Percentiles rank a stretch among this genome's conserved stretches.
Evolutionary conservation across 257 asterid species (phyloP).

Genomic region (Solanum phureja): DNA sequence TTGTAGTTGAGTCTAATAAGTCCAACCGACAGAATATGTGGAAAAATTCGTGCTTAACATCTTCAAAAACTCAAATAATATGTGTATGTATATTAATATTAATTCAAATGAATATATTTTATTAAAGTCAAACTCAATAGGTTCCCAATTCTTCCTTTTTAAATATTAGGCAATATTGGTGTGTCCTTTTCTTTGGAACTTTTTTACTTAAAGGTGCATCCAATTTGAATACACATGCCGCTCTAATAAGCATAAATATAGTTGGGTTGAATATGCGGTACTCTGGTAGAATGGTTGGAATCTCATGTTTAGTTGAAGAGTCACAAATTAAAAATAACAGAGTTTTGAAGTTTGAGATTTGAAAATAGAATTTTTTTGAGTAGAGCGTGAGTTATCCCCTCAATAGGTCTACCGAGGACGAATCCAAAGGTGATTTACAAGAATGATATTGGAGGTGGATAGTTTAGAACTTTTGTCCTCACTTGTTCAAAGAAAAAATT

Average conservation of each 20-base stretch:
- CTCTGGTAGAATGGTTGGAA: no score
- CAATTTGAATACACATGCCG: no score
- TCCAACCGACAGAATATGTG: not conserved
- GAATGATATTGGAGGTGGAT: not conserved
- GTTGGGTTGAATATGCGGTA: no score
- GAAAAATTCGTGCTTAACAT: not conserved
- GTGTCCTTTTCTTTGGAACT: no score
- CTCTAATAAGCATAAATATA: no score
- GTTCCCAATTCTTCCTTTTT: not conserved
- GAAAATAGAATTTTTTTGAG: no score
- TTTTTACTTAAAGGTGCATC: no score
- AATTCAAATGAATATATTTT: not conserved
- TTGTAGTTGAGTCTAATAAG: not conserved
- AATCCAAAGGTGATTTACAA: not conserved
- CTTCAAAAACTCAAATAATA: not conserved
- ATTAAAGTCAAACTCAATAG: not conserved
- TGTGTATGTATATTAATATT: not conserved
- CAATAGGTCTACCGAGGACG: not conserved
- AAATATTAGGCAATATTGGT: not conserved
- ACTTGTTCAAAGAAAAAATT: rapidly evolving
- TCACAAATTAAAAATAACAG: no score
- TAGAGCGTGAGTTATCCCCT: not conserved
- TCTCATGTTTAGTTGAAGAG: no score
- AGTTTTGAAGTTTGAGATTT: no score
- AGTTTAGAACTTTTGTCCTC: not conserved